Base-by-base conservation (phyloP, 441 rosid genomes). In the Gossypium lobatum region DNA sequence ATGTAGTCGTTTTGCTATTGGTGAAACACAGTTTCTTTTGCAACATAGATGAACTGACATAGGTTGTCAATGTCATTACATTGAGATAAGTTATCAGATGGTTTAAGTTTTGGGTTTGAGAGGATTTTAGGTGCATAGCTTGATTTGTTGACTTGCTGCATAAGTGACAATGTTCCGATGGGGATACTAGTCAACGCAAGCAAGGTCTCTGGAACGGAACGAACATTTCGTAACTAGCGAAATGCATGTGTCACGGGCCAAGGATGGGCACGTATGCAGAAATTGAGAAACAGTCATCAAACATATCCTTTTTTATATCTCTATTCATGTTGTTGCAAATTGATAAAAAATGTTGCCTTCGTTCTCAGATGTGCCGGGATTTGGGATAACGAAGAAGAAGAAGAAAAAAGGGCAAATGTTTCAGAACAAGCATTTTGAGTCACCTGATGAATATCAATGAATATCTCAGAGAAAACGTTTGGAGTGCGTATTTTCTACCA, bases 341-440 rank as follows among this genome's bases (percentile, higher is more conserved):
- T 64, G 70, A 64, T 64, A 42, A 63, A 70, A 9, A 45, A 17
- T 78, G 37, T 65, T 50, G 21, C 31, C 53, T 62, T 55, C 6
- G 55, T 73, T 59, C 55, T 45, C 84, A 88, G 88, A 88, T 63
- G 76, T 80, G 60, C 85, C 85, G n/a, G 55, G 75, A n/a, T 82
- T 69, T 59, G 77, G 78, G 64, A 75, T 52, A n/a, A 81, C 78
- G 80, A 84, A 77, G 88, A 88, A 88, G 88, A 83, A 77, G 71
- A 77, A 69, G 65, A 31, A 77, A 73, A 77, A 69, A 58, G 66
- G 83, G 80, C 70, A 84, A 64, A 61, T 73, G 78, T 71, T 76
- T 34, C 76, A 78, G 61, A 81, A 83, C 78, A 85, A 66, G 81
- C 81, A 77, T 37, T 31, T 55, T 75, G 81, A 73, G 46, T 73